Evolutionary conservation across 306 rosid genomes (phyloP).

Genomic region (Vicia faba): DNA sequence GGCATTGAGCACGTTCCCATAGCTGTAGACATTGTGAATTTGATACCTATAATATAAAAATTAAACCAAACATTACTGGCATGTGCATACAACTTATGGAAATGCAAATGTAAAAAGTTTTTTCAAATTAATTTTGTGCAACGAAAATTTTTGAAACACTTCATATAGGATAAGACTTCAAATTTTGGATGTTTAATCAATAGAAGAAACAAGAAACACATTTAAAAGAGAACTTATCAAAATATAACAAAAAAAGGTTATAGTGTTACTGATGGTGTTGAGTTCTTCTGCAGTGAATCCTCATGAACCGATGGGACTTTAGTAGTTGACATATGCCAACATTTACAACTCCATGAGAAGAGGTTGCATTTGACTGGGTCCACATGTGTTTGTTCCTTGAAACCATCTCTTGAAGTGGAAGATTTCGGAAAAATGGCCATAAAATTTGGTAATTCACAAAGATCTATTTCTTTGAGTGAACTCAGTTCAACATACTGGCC

Average conservation of each 20-base stretch:
- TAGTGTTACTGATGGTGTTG: too few species aligned
- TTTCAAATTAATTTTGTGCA: background rate
- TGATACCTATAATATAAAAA: background rate
- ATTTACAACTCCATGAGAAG: background rate
- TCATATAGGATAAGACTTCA: background rate
- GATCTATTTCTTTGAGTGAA: too few species aligned
- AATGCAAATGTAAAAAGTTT: background rate
- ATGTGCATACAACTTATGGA: background rate
- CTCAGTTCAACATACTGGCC: too few species aligned
- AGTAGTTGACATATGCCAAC: background rate
- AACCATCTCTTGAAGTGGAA: too few species aligned
- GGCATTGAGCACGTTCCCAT: background rate
- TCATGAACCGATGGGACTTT: background rate
- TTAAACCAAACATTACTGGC: background rate
- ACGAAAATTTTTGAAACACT: background rate
- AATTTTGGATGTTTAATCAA: background rate
- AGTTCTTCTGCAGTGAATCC: too few species aligned
- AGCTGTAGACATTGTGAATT: background rate
- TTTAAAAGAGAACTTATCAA: too few species aligned
- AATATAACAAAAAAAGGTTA: too few species aligned
- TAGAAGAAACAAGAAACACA: too few species aligned
- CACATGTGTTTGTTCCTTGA: too few species aligned
- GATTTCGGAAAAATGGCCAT: too few species aligned
- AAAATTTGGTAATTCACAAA: too few species aligned
- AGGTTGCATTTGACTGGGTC: background rate